Conservation (phyloP, 2,329 filamentous ascomycete genomes). For the Zalaria sp. region DNA sequence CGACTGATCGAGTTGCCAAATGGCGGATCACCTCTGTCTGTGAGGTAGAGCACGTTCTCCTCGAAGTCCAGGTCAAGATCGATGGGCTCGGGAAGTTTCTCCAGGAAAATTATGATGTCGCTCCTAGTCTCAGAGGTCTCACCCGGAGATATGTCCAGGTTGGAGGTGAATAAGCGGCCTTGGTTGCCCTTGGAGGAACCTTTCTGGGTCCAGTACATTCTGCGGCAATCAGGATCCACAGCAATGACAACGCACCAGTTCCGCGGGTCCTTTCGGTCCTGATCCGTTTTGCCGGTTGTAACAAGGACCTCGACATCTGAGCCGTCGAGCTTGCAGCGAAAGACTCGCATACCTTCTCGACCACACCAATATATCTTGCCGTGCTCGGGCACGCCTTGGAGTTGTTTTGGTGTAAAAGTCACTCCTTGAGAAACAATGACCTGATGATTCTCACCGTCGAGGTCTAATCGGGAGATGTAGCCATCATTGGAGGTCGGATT, state of each 20-base stretch:
- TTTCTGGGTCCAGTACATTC: slow-evolving; percentile 49
- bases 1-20: slow-evolving; percentile 39
- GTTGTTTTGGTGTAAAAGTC: slow-evolving; percentile 36
- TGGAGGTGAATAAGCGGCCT: slow-evolving; percentile 40
- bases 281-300: slow-evolving; percentile 12
- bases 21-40: slow-evolving; percentile 42
- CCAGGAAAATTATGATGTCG: slow-evolving; percentile 31
- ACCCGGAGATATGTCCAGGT: slow-evolving; percentile 24
- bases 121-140: slow-evolving; percentile 20
- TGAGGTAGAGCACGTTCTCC: slow-evolving; percentile 40
- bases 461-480: slow-evolving; percentile 14
- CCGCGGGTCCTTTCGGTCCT: slow-evolving; percentile 20
- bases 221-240: slow-evolving; percentile 25
- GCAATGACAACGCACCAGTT: slow-evolving; percentile 44
- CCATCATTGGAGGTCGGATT: slow-evolving; percentile 21
- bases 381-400: slow-evolving; percentile 14
- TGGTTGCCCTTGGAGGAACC: slow-evolving; percentile 35
- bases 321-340: slow-evolving; percentile 22
- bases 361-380: slow-evolving; percentile 27
- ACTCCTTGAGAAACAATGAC: slow-evolving; percentile 29
- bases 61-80: slow-evolving; percentile 41
- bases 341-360: slow-evolving; percentile 25
- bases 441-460: slow-evolving; percentile 24
- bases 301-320: slow-evolving; percentile 24
- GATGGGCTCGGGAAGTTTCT: slow-evolving; percentile 39